phyloP scores from a whole-genome alignment of 345 rosid species.

The Lagerstroemia speciosa region DNA sequence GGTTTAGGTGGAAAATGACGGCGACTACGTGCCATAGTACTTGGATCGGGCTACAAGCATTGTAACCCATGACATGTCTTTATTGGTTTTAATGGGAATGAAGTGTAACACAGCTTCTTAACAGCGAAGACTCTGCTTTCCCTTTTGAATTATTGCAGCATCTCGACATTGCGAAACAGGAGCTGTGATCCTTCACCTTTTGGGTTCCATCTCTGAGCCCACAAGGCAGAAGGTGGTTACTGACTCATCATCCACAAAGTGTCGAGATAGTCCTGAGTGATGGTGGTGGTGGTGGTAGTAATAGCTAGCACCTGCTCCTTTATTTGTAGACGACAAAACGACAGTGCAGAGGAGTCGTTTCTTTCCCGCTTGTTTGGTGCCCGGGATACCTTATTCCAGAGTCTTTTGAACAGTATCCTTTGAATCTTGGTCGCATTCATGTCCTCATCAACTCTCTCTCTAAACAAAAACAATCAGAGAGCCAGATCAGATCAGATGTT shows the following conservation, averaged over 20 bases:
- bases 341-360: not conserved
- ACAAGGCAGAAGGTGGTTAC: not conserved
- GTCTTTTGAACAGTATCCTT: not conserved
- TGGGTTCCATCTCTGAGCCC: not conserved
- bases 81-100: not conserved
- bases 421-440: not conserved
- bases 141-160: no score
- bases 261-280: not conserved
- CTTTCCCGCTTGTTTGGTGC: not conserved
- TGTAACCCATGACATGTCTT: not conserved
- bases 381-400: not conserved
- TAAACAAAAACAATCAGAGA: not conserved
- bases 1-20: slow-evolving; percentile 9
- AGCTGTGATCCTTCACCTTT: not conserved
- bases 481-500: not conserved
- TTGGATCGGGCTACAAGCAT: no score
- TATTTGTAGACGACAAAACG: not conserved
- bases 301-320: not conserved
- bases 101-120: not conserved
- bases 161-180: not conserved
- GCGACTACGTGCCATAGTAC: no score
- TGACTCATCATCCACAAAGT: slow-evolving; percentile 1
- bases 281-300: not conserved
- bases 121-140: not conserved
- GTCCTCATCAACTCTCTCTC: slow-evolving; percentile 1